These are phyloP conservation scores for Penicillium sp. DNA, from an alignment of 2,329 filamentous ascomycete species.

Conservation along the genomic window DNA sequence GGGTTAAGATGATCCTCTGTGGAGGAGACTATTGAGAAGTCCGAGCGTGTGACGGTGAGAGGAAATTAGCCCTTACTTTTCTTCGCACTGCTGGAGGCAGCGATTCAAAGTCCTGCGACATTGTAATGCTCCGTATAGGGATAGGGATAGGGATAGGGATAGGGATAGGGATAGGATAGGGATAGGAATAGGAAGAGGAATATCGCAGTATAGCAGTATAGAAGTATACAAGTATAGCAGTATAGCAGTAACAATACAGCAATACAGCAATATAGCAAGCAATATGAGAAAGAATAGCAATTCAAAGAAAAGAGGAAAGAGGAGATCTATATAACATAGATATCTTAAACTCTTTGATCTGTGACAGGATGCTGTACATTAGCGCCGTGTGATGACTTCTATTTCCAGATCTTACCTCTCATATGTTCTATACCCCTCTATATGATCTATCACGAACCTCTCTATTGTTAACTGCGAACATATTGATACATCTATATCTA, in stretches of 20 bases:
- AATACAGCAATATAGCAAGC: neutral
- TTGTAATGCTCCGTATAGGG: neutral
- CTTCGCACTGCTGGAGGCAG: constrained; percentile 56
- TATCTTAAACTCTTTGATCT: neutral
- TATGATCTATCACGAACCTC: constrained; percentile 24
- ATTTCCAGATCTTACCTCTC: constrained; percentile 14
- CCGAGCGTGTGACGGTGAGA: constrained; percentile 3
- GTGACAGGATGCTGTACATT: constrained; percentile 9
- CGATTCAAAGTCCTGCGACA: constrained; percentile 48
- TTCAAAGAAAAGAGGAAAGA: too few species aligned
- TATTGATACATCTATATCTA: neutral
- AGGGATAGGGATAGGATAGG: too few species aligned
- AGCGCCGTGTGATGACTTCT: constrained; percentile 13
- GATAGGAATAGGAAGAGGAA: neutral
- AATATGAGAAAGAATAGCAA: too few species aligned
- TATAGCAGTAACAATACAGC: too few species aligned
- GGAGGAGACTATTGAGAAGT: constrained; percentile 11
- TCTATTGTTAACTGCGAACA: constrained; percentile 4
- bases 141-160: neutral
- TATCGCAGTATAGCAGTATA: too few species aligned
- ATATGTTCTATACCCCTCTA: neutral
- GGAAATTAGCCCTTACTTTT: constrained; percentile 50
- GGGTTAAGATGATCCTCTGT: constrained; percentile 7
- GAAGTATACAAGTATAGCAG: too few species aligned
- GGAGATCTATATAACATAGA: neutral